Evolutionary conservation across 768 basidiomycete genomes (phyloP).

Genomic region (Tylopilus plumbeoviolaceoides): DNA sequence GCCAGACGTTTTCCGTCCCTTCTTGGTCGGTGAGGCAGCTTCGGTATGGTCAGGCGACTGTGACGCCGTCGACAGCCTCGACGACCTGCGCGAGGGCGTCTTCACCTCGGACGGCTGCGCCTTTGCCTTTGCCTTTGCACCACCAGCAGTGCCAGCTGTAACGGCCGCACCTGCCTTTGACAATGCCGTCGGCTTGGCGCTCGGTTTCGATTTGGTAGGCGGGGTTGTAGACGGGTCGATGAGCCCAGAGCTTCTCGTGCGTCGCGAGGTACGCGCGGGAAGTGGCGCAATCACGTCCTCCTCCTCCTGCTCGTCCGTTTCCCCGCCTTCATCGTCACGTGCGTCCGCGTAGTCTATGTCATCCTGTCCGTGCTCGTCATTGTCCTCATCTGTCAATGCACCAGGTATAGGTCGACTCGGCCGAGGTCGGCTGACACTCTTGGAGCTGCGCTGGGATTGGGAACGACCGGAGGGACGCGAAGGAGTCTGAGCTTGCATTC

Average conservation of each 20-base stretch:
- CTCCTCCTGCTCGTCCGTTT: conserved; percentile 30
- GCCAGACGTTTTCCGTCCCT: conserved; percentile 20
- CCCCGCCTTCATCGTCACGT: conserved; percentile 18
- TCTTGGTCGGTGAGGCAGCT: conserved; percentile 22
- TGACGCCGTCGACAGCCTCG: conserved; percentile 34
- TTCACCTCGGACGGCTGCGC: conserved; percentile 17
- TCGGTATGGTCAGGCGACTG: conserved; percentile 32
- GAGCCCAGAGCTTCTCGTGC: conserved; percentile 16
- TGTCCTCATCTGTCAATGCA: conserved; percentile 38
- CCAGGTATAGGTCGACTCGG: conserved; percentile 40
- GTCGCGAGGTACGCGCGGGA: conserved; percentile 22
- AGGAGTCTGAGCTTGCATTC: conserved; percentile 11
- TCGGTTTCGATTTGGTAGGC: conserved; percentile 9
- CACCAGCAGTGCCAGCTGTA: background rate
- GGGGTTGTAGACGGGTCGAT: conserved; percentile 8
- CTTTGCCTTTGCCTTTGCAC: conserved; percentile 17
- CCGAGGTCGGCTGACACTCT: conserved; percentile 3
- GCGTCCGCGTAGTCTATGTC: conserved; percentile 24
- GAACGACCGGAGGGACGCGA: conserved; percentile 11
- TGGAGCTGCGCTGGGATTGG: conserved; percentile 8
- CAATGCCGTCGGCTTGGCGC: background rate
- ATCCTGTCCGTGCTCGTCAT: conserved; percentile 18
- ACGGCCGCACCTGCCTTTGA: background rate
- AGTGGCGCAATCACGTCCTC: conserved; percentile 34
- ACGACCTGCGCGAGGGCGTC: conserved; percentile 35